Base-by-base conservation (phyloP, 257 asterid species). In the Solanum ossicruentum region DNA sequence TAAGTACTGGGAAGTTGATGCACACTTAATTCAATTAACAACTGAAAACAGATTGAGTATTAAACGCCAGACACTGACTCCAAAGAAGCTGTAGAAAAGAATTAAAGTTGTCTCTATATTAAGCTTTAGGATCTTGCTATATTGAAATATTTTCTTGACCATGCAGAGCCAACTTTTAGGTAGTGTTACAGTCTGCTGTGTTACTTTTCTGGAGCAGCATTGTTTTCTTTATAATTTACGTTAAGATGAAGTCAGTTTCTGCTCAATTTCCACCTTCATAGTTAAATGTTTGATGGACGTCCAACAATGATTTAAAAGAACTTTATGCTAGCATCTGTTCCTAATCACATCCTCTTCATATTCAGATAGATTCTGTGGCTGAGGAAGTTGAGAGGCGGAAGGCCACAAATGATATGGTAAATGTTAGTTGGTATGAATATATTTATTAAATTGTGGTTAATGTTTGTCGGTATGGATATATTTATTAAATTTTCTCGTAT, bases 301-400 rank as follows among this genome's bases (percentile, higher is more conserved):
- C 52, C 12, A 45, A 10, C 47, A 26, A 26, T 52, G 26, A 16
- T 52, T 52, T 23, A 77, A 52, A 77, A 10, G 56, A 70, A 4
- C 63, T n/a, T 67, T 65, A 49, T 79, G 82, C 83, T 73, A 49
- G 66, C 69, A 23, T 15, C 32, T 49, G 43, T 55, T 80, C 80
- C 66, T 86, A 58, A 85, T 66, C 43, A 54, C 52, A 36, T 47
- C 65, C n/a, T 84, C 61, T 85, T 49, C 70, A 78, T 78, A 83
- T 88, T 70, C 92, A 95, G 99, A 89, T 96, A 89, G 99, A 96
- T 89, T 91, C 93, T 80, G 94, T 96, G 83, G 98, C 98, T 32
- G 97, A 95, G 87, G 97, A 96, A 92, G 97, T 96, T 69, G 98
- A 92, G 92, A 89, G 91, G 86, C 86, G 67, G 83, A 96, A 91